Percentiles rank a stretch among this genome's conserved stretches.
These are phyloP conservation scores for Aspergillus novofumigatus DNA, from an alignment of 2,329 filamentous ascomycete species.

Conservation along the genomic window DNA sequence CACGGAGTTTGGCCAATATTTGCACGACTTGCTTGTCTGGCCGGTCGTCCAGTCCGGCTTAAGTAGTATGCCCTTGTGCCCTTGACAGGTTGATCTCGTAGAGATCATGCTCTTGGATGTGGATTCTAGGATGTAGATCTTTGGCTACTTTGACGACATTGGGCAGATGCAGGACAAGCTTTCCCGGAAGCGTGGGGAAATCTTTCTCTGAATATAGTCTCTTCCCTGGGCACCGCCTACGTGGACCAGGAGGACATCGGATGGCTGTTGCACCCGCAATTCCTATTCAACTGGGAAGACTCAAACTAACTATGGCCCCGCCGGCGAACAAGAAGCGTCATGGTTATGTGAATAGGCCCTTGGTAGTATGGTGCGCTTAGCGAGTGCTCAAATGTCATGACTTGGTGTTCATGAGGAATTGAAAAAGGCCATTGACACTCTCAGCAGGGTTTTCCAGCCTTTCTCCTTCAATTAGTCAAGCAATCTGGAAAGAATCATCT, in stretches of 20 bases:
- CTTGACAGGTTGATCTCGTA: slow-evolving; percentile 16
- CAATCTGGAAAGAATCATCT: neutral
- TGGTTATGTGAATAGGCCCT: slow-evolving; percentile 24
- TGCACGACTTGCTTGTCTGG: slow-evolving; percentile 17
- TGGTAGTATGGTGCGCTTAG: slow-evolving; percentile 13
- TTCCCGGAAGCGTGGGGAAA: slow-evolving; percentile 27
- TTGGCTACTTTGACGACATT: slow-evolving; percentile 24
- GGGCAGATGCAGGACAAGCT: slow-evolving; percentile 34
- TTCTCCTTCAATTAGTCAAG: slow-evolving; percentile 24
- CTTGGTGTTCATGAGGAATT: slow-evolving; percentile 20
- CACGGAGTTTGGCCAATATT: too few relatives aligned
- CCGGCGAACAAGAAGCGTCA: slow-evolving; percentile 12
- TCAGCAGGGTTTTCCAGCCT: slow-evolving; percentile 27
- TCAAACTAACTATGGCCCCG: slow-evolving; percentile 13
- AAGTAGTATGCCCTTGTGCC: slow-evolving; percentile 25
- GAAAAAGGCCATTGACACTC: slow-evolving; percentile 25
- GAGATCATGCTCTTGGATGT: slow-evolving; percentile 10
- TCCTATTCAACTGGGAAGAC: slow-evolving; percentile 13
- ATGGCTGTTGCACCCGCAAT: neutral
- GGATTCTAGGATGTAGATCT: slow-evolving; percentile 6
- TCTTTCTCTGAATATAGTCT: slow-evolving; percentile 27
- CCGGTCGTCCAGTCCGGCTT: slow-evolving; percentile 23
- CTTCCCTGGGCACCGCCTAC: slow-evolving; percentile 36
- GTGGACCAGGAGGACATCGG: slow-evolving; percentile 28
- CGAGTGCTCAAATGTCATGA: slow-evolving; percentile 25